Conservation (phyloP, 2,329 filamentous ascomycete genomes). For the Calonectria multiphialidica region DNA sequence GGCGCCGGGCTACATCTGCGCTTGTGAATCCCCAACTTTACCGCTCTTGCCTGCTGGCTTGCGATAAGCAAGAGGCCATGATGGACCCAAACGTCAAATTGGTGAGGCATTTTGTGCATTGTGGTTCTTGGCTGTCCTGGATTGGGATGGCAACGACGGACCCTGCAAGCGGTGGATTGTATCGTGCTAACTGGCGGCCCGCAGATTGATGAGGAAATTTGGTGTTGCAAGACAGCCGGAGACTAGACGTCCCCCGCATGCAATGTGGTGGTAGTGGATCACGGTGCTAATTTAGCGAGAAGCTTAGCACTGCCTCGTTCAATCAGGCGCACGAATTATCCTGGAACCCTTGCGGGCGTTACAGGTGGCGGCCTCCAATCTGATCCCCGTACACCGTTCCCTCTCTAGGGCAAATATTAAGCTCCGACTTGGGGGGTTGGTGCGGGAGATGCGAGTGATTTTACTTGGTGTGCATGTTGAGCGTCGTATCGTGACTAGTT, state of each 20-base stretch:
- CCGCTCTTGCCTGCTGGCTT: not conserved
- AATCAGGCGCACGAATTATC: not conserved
- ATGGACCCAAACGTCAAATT: not conserved
- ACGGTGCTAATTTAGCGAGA: not conserved
- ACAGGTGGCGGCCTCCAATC: not conserved
- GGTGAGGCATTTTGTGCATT: constrained; percentile 2
- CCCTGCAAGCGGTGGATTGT: not conserved
- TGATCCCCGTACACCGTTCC: not conserved
- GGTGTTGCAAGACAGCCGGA: constrained; percentile 1
- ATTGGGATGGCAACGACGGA: not conserved
- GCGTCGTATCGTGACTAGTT: not conserved
- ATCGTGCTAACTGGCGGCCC: not conserved
- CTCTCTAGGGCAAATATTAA: not conserved
- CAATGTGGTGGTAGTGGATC: not conserved
- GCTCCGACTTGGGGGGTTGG: not conserved
- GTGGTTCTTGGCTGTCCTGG: not conserved
- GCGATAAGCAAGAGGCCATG: not conserved
- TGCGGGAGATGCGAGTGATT: not conserved
- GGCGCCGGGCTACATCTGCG: not conserved
- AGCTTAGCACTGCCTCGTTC: constrained; percentile 14
- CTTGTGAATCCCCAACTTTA: not conserved
- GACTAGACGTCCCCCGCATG: constrained; percentile 1
- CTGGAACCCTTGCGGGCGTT: not conserved
- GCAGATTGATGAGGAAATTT: not conserved
- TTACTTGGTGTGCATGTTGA: not conserved